Conservation (phyloP, 768 basidiomycete species). For the Hirschioporus abietinus region DNA sequence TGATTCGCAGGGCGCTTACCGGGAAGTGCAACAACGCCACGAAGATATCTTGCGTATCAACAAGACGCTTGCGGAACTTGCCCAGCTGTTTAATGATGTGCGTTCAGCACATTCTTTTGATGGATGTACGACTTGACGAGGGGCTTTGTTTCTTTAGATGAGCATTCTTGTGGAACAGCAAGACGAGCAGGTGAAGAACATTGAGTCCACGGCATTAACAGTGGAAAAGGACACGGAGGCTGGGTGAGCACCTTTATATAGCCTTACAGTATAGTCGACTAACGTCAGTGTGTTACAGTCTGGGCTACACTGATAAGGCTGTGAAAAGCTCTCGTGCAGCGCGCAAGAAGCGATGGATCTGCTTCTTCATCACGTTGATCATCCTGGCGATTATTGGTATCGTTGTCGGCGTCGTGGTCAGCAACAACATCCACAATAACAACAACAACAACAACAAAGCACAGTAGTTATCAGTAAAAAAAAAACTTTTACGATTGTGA, state of each 20-base stretch:
- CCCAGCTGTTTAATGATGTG: conserved; percentile 83
- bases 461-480: not conserved
- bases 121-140: not conserved
- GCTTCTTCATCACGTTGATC: conserved; percentile 69
- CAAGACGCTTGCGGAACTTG: conserved; percentile 81
- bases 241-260: conserved; percentile 45
- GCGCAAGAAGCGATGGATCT: conserved; percentile 96
- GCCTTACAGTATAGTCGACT: conserved; percentile 2
- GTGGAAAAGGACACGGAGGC: conserved; percentile 66
- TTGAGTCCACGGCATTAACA: conserved; percentile 56
- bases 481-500: not conserved
- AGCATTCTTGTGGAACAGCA: conserved; percentile 73
- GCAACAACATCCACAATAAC: conserved; percentile 39
- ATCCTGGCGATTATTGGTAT: conserved; percentile 63
- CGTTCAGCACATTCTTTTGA: conserved; percentile 14
- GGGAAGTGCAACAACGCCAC: conserved; percentile 87
- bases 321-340: conserved; percentile 83
- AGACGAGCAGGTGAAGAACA: conserved; percentile 60
- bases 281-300: conserved; percentile 34
- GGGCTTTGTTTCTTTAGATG: conserved; percentile 46
- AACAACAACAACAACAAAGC: conserved; percentile 21
- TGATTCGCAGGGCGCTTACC: conserved; percentile 73
- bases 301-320: conserved; percentile 81
- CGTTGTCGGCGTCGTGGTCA: conserved; percentile 55
- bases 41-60: conserved; percentile 83